These are phyloP conservation scores for Syzygium aqueum DNA, from an alignment of 345 rosid genomes.

Conservation along the genomic window DNA sequence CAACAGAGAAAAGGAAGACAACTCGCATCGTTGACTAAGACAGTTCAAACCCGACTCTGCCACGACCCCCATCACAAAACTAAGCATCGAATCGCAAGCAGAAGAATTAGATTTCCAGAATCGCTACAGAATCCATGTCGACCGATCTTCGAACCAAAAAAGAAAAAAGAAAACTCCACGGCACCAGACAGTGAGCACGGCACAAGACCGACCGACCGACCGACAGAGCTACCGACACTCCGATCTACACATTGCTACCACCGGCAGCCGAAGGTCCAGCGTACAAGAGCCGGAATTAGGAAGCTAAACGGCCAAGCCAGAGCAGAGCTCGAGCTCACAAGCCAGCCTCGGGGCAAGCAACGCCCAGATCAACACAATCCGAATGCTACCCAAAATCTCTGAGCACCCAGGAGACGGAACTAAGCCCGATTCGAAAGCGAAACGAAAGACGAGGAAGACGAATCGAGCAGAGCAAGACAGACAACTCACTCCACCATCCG, in stretches of 20 bases:
- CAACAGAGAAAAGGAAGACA: neutral
- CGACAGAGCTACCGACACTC: neutral
- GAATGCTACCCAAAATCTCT: too few species aligned
- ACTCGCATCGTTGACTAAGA: neutral
- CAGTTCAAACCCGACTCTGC: neutral
- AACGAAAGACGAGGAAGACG: neutral
- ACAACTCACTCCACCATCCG: conserved; percentile 84
- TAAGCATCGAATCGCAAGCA: neutral
- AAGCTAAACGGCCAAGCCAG: neutral
- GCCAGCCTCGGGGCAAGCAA: neutral
- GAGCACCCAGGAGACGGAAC: neutral
- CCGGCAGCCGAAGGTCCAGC: neutral
- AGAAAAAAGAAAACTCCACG: neutral
- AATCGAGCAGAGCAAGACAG: neutral
- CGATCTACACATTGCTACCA: neutral
- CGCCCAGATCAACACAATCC: neutral
- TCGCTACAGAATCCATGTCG: neutral
- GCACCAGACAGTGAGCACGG: neutral
- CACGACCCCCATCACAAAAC: neutral
- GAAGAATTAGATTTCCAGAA: neutral
- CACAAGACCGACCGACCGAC: neutral
- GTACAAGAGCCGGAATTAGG: neutral
- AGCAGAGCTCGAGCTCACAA: neutral
- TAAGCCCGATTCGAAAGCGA: neutral
- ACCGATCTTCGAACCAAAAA: neutral